Percentiles rank a stretch among this genome's conserved stretches.
Conservation (phyloP, 2,329 filamentous ascomycete genomes). For the Diaporthe helianthi region DNA sequence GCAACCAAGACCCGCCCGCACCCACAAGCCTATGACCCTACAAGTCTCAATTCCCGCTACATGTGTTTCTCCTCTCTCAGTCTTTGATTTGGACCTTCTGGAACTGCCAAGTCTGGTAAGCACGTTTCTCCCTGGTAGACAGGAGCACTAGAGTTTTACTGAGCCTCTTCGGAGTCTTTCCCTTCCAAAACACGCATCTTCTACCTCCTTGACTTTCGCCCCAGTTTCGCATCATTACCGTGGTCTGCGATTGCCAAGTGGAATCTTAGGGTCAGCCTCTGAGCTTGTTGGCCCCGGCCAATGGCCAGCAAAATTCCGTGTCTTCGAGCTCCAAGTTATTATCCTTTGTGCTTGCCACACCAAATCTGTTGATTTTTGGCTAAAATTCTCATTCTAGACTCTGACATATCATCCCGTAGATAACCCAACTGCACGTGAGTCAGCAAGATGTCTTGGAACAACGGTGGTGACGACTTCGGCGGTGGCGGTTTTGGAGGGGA, state of each 20-base stretch:
- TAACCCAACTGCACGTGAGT: neutral
- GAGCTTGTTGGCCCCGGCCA: neutral
- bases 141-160: neutral
- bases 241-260: neutral
- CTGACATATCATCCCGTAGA: neutral
- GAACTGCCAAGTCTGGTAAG: constrained; percentile 5
- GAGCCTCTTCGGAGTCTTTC: no score
- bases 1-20: neutral
- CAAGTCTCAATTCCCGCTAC: neutral
- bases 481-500: neutral
- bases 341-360: neutral
- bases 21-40: neutral
- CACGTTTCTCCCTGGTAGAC: neutral
- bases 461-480: constrained; percentile 3
- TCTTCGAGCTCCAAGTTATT: neutral
- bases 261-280: neutral
- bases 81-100: neutral
- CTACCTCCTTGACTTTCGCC: neutral
- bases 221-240: neutral
- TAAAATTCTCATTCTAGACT: neutral
- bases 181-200: neutral
- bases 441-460: constrained; percentile 27
- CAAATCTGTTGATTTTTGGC: neutral
- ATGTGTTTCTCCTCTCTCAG: neutral
- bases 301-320: neutral